Conservation (phyloP, 2,329 filamentous ascomycete species). For the Colletotrichum aenigma region DNA sequence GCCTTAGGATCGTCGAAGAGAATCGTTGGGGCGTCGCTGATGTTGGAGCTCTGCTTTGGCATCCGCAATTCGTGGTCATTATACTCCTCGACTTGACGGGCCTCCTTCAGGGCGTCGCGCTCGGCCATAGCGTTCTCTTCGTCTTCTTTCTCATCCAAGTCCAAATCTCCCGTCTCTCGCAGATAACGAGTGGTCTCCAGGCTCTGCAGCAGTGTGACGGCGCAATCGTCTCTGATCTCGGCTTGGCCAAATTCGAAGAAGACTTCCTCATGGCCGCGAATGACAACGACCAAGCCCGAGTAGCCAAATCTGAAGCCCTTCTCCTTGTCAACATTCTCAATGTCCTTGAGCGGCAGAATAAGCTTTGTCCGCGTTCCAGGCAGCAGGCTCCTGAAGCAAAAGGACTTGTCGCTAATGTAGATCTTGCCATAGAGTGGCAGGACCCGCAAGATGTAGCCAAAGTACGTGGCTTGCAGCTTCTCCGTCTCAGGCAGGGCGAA, state of each 20-base stretch:
- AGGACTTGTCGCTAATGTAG: slow-evolving; percentile 85
- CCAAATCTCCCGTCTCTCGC: slow-evolving; percentile 70
- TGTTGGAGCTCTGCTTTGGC: slow-evolving; percentile 47
- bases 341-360: slow-evolving; percentile 86
- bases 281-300: slow-evolving; percentile 88
- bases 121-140: slow-evolving; percentile 81
- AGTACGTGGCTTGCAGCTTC: slow-evolving; percentile 86
- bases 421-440: slow-evolving; percentile 95
- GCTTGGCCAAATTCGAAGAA: slow-evolving; percentile 90
- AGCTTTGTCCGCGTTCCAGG: slow-evolving; percentile 91
- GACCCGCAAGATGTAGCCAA: slow-evolving; percentile 88
- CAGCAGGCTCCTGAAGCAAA: slow-evolving; percentile 92
- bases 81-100: slow-evolving; percentile 58
- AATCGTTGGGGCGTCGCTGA: slow-evolving; percentile 72
- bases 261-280: slow-evolving; percentile 91
- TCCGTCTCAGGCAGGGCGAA: slow-evolving; percentile 89
- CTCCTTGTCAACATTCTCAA: slow-evolving; percentile 93
- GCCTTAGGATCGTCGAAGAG: slow-evolving; percentile 88
- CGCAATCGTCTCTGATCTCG: slow-evolving; percentile 86
- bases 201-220: slow-evolving; percentile 77
- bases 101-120: slow-evolving; percentile 79
- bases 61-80: slow-evolving; percentile 55
- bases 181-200: slow-evolving; percentile 76
- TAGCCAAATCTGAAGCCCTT: slow-evolving; percentile 94
- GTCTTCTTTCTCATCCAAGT: slow-evolving; percentile 70